A percentile compares a stretch with the other conserved stretches of the same genome.
Conservation (phyloP, 1,284 basidiomycete species). For the Ustanciosporium gigantosporum region DNA sequence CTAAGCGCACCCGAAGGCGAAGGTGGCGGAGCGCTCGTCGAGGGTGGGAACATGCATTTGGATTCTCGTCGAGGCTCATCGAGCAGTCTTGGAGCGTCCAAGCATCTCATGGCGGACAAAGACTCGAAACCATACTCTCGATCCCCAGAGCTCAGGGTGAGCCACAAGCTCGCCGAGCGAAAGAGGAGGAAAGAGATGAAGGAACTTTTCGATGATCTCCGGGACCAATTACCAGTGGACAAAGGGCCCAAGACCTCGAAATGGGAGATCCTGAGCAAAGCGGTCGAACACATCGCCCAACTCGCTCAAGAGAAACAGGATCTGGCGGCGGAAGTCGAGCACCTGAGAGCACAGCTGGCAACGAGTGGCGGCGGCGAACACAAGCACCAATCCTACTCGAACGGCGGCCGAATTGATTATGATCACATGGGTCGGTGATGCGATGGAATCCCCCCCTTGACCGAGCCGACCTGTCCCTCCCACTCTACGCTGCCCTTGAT, state of each 20-base stretch:
- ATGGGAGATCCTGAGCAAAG: slow-evolving; percentile 57
- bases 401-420: too few relatives aligned
- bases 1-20: slow-evolving; percentile 39
- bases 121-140: slow-evolving; percentile 56
- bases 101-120: slow-evolving; percentile 40
- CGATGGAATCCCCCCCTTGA: too few relatives aligned
- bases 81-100: slow-evolving; percentile 5
- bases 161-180: slow-evolving; percentile 59
- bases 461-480: too few relatives aligned
- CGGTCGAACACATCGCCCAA: slow-evolving; percentile 39
- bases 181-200: slow-evolving; percentile 60
- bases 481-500: too few relatives aligned
- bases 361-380: not conserved
- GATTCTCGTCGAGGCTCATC: slow-evolving; percentile 29
- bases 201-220: slow-evolving; percentile 58
- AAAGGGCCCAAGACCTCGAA: slow-evolving; percentile 57
- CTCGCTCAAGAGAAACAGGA: slow-evolving; percentile 26
- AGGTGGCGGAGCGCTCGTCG: slow-evolving; percentile 23
- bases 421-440: too few relatives aligned
- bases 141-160: slow-evolving; percentile 54
- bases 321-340: slow-evolving; percentile 14
- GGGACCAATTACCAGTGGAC: slow-evolving; percentile 56
- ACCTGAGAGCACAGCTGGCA: slow-evolving; percentile 13
- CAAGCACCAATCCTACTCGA: not conserved
- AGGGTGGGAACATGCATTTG: slow-evolving; percentile 11